phyloP scores from a whole-genome alignment of 2,329 filamentous ascomycete species.

The Fusarium lyarnte region DNA sequence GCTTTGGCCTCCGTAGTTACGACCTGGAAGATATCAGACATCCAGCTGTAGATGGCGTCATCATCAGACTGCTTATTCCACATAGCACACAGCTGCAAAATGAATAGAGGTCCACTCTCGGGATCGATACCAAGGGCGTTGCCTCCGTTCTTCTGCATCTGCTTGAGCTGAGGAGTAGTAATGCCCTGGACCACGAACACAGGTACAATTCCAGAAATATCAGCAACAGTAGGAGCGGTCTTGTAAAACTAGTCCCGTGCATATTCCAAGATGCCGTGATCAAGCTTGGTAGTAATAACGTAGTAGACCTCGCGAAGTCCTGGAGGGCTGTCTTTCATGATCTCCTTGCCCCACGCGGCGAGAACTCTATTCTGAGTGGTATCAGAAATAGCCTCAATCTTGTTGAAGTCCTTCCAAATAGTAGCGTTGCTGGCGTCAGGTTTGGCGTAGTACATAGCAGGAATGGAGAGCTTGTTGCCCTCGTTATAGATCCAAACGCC shows the following conservation, averaged over 20 bases:
- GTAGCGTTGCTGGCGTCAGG: conserved; percentile 46
- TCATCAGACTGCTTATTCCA: conserved; percentile 45
- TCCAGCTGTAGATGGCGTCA: conserved; percentile 37
- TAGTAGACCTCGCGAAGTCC: conserved; percentile 19
- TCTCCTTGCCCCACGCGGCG: not conserved
- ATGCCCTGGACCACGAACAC: conserved; percentile 53
- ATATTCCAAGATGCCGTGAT: conserved; percentile 1
- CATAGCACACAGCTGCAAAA: conserved; percentile 3
- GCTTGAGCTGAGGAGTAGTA: conserved; percentile 48
- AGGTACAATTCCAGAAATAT: conserved; percentile 41
- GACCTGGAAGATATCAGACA: not conserved
- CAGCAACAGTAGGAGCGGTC: conserved; percentile 33
- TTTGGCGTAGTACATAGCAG: conserved; percentile 51
- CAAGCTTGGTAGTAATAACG: conserved; percentile 15
- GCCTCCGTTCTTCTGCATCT: conserved; percentile 48
- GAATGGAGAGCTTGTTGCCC: conserved; percentile 5
- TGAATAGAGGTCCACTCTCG: conserved; percentile 39
- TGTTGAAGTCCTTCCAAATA: conserved; percentile 50
- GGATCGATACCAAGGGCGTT: conserved; percentile 45
- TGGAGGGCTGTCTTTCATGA: not conserved
- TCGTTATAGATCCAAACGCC: not conserved
- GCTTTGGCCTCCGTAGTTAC: not conserved
- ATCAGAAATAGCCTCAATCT: conserved; percentile 36
- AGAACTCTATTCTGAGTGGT: not conserved
- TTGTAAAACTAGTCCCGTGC: conserved; percentile 25